Evolutionary conservation across 345 rosid species (phyloP), one percentile per base, ranked within the genome.

Genomic region (Populus tremula): DNA sequence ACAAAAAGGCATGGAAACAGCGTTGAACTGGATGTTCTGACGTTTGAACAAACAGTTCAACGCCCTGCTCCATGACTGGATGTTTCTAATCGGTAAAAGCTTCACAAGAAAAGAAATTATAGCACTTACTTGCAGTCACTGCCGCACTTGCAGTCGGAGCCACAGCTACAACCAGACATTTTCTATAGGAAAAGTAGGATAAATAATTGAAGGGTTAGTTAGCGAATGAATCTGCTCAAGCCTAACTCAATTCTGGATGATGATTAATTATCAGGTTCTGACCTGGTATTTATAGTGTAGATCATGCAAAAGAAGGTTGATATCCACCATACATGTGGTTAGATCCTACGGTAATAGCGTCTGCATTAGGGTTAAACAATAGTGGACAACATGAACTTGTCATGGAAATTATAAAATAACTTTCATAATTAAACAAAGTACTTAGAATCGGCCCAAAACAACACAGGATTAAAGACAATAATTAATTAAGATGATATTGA

Each of bases 281-380:
- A 11, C 41, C 27, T 49, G 1, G 47, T 1, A 78, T 84, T 82
- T 84, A 84, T 84, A 67, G 29, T 6, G 33, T 0, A 4, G 67
- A 6, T 8, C 39, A 13, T 45, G 23, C 27, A 27, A 23, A 63
- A 0, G 3, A 18, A 6, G n/a, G 9, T 11, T 20, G 31, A 33
- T 69, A 31, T 74, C 53, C 29, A 69, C 88, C 84, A 56, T 77
- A 82, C 87, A 84, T 82, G 73, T 85, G 88, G 82, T 12, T 5
- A 8, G 27, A 76, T 79, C 80, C 62, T 67, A 38, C 7, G 47
- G 16, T 3, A 38, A 20, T 21, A 67, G 71, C 71, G 71, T 67
- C 43, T 31, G 38, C 36, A 31, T 29, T 0, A n/a, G 29, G 13
- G 63, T 1, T 56, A 2, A 56, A 56, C 5, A 56, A 8, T 2